Conservation (phyloP, 2,329 filamentous ascomycete genomes). For the Ophiognomonia clavigignenti-juglandacearum region DNA sequence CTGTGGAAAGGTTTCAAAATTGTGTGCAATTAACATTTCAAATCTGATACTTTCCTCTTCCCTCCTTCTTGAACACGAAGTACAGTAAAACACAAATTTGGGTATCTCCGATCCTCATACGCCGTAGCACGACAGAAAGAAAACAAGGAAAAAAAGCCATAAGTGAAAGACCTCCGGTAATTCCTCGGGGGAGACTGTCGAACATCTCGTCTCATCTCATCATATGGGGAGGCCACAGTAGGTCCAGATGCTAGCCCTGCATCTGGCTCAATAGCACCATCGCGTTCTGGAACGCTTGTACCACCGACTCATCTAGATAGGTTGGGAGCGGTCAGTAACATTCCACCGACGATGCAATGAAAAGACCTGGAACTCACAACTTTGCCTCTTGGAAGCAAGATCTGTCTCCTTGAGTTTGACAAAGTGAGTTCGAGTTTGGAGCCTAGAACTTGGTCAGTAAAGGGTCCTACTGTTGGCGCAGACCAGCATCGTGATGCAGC, state of each 20-base stretch:
- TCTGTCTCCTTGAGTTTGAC: constrained; percentile 70
- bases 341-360: neutral
- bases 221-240: too few species aligned
- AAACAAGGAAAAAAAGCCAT: neutral
- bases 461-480: neutral
- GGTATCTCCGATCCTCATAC: constrained; percentile 1
- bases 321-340: constrained; percentile 17
- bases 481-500: neutral
- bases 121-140: neutral
- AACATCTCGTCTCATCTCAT: too few species aligned
- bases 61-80: too few species aligned
- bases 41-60: too few species aligned
- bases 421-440: constrained; percentile 73
- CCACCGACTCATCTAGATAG: constrained; percentile 47
- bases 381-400: constrained; percentile 69
- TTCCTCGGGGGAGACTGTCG: neutral
- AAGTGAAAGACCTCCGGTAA: too few species aligned
- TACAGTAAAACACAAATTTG: neutral
- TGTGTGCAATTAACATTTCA: too few species aligned
- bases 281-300: constrained; percentile 59
- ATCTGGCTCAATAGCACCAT: constrained; percentile 45
- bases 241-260: neutral
- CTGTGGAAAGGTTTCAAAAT: too few species aligned
- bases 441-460: constrained; percentile 36
- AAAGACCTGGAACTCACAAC: constrained; percentile 56